Evolutionary conservation across 768 basidiomycete genomes (phyloP).

Genomic region (Boletellus emodensis): DNA sequence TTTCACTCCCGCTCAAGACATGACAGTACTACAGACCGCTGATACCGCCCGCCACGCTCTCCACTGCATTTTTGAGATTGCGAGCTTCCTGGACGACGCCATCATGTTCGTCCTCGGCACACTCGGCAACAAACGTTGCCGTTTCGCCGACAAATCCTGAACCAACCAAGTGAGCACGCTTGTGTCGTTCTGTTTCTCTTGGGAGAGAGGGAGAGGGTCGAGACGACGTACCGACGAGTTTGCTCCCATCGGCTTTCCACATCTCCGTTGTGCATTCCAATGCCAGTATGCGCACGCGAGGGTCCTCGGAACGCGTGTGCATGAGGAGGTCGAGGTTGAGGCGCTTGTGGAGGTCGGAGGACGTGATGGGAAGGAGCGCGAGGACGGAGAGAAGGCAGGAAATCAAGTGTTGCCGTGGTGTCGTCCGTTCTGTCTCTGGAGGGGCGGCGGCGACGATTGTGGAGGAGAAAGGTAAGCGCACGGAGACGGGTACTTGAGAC

Average conservation of each 20-base stretch:
- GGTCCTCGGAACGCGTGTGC: constrained; percentile 84
- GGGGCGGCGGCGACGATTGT: background rate
- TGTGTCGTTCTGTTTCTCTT: background rate
- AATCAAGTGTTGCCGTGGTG: constrained; percentile 9
- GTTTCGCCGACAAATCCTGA: constrained; percentile 78
- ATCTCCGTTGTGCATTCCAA: constrained; percentile 63
- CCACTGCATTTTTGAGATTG: constrained; percentile 65
- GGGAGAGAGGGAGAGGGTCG: too few relatives aligned
- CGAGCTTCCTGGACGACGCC: constrained; percentile 69
- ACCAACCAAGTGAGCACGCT: background rate
- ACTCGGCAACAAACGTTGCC: constrained; percentile 82
- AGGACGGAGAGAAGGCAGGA: constrained; percentile 19
- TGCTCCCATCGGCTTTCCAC: constrained; percentile 75
- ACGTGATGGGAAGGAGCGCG: constrained; percentile 13
- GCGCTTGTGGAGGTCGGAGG: constrained; percentile 55
- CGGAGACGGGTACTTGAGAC: constrained; percentile 58
- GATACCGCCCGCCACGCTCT: constrained; percentile 63
- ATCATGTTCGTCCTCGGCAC: constrained; percentile 85
- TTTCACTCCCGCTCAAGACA: too few relatives aligned
- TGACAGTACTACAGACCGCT: constrained; percentile 23
- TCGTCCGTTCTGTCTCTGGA: background rate
- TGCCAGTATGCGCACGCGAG: constrained; percentile 63
- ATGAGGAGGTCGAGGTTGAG: constrained; percentile 83
- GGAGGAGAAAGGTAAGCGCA: constrained; percentile 23
- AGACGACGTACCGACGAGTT: constrained; percentile 53